A percentile compares a stretch with the other conserved stretches of the same genome.
Conservation (phyloP, 2,329 filamentous ascomycete species). For the Aureobasidium zeae region DNA sequence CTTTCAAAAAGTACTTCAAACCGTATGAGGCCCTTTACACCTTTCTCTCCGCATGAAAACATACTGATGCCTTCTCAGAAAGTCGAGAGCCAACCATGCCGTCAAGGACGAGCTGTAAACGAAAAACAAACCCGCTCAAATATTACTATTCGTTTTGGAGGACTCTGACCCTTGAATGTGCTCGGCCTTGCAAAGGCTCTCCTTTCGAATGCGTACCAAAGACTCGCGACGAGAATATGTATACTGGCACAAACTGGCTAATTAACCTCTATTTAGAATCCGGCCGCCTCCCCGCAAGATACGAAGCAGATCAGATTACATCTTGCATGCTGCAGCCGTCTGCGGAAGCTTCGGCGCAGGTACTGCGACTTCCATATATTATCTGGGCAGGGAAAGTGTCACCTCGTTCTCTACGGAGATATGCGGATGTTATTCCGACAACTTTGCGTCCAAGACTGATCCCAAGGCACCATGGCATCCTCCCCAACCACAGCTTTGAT, state of each 20-base stretch:
- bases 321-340: slow-evolving; percentile 6
- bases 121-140: neutral
- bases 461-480: slow-evolving; percentile 11
- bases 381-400: too few species aligned
- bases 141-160: too few species aligned
- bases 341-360: neutral
- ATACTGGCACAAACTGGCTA: too few species aligned
- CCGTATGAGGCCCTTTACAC: too few species aligned
- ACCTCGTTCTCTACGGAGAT: too few species aligned
- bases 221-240: too few species aligned
- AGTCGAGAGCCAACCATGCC: neutral
- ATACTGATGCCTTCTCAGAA: neutral
- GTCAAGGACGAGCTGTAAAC: slow-evolving; percentile 4
- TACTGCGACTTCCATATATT: neutral
- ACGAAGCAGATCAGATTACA: too few species aligned
- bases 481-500: slow-evolving; percentile 12
- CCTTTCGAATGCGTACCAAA: too few species aligned
- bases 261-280: too few species aligned
- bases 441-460: slow-evolving; percentile 4
- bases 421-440: neutral
- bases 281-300: too few species aligned
- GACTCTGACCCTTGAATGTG: too few species aligned
- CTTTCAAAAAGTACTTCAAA: slow-evolving; percentile 9
- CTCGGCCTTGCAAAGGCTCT: too few species aligned
- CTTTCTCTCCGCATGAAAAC: neutral